Evolutionary conservation across 495 filamentous ascomycete genomes (phyloP), one percentile per base, ranked within the genome.

Genomic region (Penicillium crystallinum): DNA sequence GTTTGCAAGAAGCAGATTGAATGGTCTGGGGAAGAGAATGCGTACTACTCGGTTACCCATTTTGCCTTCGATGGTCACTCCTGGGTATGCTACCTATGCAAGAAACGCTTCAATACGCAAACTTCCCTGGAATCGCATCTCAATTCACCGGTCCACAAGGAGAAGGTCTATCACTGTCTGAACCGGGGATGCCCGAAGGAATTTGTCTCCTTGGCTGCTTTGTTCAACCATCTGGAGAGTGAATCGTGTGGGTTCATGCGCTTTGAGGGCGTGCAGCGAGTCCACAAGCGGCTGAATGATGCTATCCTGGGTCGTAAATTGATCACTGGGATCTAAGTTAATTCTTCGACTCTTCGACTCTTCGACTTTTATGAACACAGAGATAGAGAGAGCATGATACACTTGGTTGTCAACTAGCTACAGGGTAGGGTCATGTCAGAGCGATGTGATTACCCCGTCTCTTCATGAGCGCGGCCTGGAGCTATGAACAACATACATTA

Each of bases 171-270:
- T 46, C 79, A 77, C 55, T 83, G 79, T 47, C 77, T 77, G 30
- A n/a, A 19, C 0, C 40, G 37, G 15, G 6, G 22, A 3, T 83
- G 80, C 43, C 33, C 31, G 11, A 73, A 66, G 53, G 50, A 80
- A 27, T 84, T 82, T 57, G 55, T 55, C 30, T 63, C 69, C 0
- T 46, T 83, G 44, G 78, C 77, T 23, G 71, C 49, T 3, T 42
- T 81, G 29, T 81, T 81, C 61, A 77, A 71, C 50, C 79, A 81
- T 52, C 55, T 82, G 5, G 80, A 83, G 61, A 82, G 77, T 57
- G 81, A 80, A 57, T 48, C 58, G 0, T 84, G 79, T 58, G 52
- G 51, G 0, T 74, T 65, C 37, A 76, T 77, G 53, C 62, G 68
- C 23, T 81, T 81, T 45, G 72, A 75, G 19, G 62, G 57, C 4